These are phyloP conservation scores for Metschnikowia reukaufii DNA, from an alignment of 805 yeast species.

Conservation along the genomic window DNA sequence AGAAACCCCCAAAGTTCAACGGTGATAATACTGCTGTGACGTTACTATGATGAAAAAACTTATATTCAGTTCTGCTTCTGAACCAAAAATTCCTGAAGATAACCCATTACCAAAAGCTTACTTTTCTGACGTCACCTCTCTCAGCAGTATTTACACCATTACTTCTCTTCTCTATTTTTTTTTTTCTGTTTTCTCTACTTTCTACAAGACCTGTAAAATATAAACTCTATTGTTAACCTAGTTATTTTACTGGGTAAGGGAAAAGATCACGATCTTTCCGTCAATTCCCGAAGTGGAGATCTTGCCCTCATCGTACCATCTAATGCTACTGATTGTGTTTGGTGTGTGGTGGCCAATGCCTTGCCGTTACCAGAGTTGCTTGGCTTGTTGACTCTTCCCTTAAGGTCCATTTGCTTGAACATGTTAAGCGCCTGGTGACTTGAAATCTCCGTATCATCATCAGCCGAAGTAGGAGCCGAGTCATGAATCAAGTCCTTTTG, in stretches of 20 bases:
- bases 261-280: conserved; percentile 83
- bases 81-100: conserved; percentile 71
- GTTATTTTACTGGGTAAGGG: conserved; percentile 10
- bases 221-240: background rate
- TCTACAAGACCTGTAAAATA: background rate
- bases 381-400: conserved; percentile 67
- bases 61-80: conserved; percentile 97
- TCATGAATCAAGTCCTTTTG: conserved; percentile 47
- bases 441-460: conserved; percentile 55
- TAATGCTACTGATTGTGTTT: conserved; percentile 79
- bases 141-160: conserved; percentile 2
- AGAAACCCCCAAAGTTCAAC: conserved; percentile 15
- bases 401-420: conserved; percentile 93
- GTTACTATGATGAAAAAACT: conserved; percentile 59
- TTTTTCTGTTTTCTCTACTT: background rate
- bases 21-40: conserved; percentile 13
- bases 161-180: background rate
- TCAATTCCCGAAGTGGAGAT: conserved; percentile 79
- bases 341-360: conserved; percentile 76
- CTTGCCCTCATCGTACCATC: conserved; percentile 46
- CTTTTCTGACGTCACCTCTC: conserved; percentile 35
- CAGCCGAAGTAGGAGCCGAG: conserved; percentile 35
- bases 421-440: conserved; percentile 83
- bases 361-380: conserved; percentile 28
- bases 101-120: conserved; percentile 65